These are phyloP conservation scores for Eucalyptus victrix DNA, from an alignment of 345 rosid species.

Conservation along the genomic window DNA sequence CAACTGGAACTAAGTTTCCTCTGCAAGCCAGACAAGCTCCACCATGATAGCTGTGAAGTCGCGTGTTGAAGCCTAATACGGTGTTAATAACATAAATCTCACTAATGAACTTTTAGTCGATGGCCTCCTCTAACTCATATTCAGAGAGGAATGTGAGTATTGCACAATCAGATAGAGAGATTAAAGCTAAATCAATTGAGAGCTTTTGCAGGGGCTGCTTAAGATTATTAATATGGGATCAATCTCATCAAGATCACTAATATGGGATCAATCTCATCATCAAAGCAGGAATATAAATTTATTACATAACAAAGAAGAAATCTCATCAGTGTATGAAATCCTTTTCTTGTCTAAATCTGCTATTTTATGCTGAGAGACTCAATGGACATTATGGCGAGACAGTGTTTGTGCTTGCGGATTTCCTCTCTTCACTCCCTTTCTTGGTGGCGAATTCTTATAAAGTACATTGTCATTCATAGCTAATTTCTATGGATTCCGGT, in stretches of 20 bases:
- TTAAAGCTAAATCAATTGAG: background rate
- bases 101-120: background rate
- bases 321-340: background rate
- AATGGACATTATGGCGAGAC: too few relatives aligned
- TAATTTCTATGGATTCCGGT: too few relatives aligned
- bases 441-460: too few relatives aligned
- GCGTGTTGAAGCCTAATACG: too few relatives aligned
- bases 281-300: too few relatives aligned
- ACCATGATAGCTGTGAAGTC: background rate
- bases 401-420: too few relatives aligned
- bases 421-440: too few relatives aligned
- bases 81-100: background rate
- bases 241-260: background rate
- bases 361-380: too few relatives aligned
- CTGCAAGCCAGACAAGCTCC: background rate
- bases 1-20: background rate
- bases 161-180: background rate
- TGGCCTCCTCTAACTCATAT: background rate
- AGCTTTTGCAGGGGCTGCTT: background rate
- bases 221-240: background rate
- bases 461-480: too few relatives aligned
- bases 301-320: background rate
- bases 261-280: background rate
- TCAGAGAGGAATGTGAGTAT: background rate
- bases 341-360: too few relatives aligned